These are phyloP conservation scores for Diaporthe sp. DNA, from an alignment of 2,329 filamentous ascomycete species.

Conservation along the genomic window DNA sequence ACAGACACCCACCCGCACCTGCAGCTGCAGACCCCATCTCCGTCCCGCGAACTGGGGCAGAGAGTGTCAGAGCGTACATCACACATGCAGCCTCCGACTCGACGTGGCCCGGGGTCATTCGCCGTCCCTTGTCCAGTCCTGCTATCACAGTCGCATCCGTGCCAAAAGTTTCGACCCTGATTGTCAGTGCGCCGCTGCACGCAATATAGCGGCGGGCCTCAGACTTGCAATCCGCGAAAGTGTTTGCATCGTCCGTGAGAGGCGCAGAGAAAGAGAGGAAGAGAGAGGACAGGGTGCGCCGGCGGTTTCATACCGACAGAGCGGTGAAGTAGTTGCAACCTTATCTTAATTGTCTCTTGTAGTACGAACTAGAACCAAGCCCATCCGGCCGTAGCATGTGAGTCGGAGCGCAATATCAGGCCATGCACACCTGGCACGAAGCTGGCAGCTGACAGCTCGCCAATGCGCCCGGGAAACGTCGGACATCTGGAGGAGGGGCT, in stretches of 20 bases:
- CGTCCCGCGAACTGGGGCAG: constrained; percentile 26
- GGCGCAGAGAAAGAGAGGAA: background rate
- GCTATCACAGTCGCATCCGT: constrained; percentile 31
- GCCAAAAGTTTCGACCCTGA: constrained; percentile 11
- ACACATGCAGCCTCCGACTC: constrained; percentile 19
- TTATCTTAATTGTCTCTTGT: constrained; percentile 10
- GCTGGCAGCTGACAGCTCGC: constrained; percentile 19
- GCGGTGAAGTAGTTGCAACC: constrained; percentile 28
- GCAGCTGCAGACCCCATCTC: constrained; percentile 18
- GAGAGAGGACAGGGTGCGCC: background rate
- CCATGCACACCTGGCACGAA: background rate
- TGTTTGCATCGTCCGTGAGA: constrained; percentile 28
- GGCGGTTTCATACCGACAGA: constrained; percentile 25
- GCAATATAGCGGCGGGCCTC: constrained; percentile 20
- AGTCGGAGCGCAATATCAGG: background rate
- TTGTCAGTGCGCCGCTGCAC: constrained; percentile 7
- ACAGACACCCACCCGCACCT: constrained; percentile 24
- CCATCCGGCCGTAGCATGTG: constrained; percentile 1
- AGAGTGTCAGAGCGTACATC: constrained; percentile 26
- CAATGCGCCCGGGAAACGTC: background rate
- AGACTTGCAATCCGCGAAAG: constrained; percentile 23
- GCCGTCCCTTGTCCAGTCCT: constrained; percentile 18
- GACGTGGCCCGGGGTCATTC: constrained; percentile 23
- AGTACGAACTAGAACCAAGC: background rate
- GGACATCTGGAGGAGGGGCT: background rate